Conservation (phyloP, 2,329 filamentous ascomycete genomes). For the Cercospora citrullina region DNA sequence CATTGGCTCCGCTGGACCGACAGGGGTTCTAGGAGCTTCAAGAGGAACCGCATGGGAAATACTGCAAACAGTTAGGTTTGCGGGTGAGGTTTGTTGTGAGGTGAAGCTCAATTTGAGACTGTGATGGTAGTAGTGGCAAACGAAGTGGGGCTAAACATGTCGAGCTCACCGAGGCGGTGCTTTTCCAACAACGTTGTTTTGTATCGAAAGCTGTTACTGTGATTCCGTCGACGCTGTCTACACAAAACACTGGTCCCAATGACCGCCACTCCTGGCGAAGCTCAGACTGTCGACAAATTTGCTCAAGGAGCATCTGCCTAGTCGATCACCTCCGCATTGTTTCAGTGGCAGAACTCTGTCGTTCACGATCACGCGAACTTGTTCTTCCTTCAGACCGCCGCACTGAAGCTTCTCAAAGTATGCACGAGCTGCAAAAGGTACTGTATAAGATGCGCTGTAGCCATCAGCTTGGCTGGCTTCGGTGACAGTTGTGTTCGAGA, state of each 20-base stretch:
- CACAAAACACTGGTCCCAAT: slow-evolving; percentile 65
- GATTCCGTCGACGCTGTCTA: slow-evolving; percentile 3
- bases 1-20: slow-evolving; percentile 6
- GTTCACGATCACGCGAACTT: slow-evolving; percentile 79
- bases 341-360: slow-evolving; percentile 74
- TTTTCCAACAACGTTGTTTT: neutral
- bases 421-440: slow-evolving; percentile 77
- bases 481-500: slow-evolving; percentile 49
- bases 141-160: neutral
- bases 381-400: slow-evolving; percentile 59
- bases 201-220: neutral
- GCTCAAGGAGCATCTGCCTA: slow-evolving; percentile 69
- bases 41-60: neutral
- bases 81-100: neutral
- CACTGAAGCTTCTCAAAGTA: slow-evolving; percentile 89
- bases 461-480: slow-evolving; percentile 60
- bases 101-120: neutral
- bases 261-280: slow-evolving; percentile 71
- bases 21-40: neutral
- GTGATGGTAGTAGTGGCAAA: neutral
- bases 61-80: neutral
- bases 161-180: neutral
- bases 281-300: slow-evolving; percentile 72
- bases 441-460: slow-evolving; percentile 74
- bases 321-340: slow-evolving; percentile 67